phyloP scores from a whole-genome alignment of 257 asterid genomes.

The Ballota nigra region DNA sequence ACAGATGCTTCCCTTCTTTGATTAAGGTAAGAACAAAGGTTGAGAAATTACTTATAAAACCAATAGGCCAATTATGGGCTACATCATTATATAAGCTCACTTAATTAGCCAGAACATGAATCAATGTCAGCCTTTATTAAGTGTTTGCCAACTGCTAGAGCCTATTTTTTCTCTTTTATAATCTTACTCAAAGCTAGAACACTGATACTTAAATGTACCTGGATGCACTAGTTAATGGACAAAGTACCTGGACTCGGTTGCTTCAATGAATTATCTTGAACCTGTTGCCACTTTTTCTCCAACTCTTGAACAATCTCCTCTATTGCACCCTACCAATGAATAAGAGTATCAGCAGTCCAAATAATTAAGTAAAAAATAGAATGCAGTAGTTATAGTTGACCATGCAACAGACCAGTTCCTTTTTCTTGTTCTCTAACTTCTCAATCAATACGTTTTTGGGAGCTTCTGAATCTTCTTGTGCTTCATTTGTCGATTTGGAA shows the following conservation, averaged over 20 bases:
- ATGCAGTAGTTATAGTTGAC: conserved; percentile 6
- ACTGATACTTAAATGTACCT: not conserved
- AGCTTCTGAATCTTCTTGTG: conserved; percentile 49
- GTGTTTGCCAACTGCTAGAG: conserved; percentile 1
- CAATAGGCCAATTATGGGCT: not conserved
- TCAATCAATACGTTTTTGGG: conserved; percentile 41
- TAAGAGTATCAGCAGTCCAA: conserved; percentile 10
- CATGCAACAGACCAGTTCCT: conserved; percentile 57
- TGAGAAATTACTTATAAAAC: not conserved
- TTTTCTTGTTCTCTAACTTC: conserved; percentile 71
- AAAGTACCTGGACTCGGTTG: conserved; percentile 81
- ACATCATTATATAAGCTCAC: not conserved
- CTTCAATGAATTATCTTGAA: conserved; percentile 72
- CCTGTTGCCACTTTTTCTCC: conserved; percentile 66
- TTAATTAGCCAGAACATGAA: not conserved
- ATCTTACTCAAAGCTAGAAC: not conserved
- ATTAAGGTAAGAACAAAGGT: not conserved
- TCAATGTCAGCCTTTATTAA: not conserved
- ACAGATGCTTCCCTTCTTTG: not conserved
- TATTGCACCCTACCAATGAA: conserved; percentile 49
- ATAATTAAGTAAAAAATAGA: not conserved
- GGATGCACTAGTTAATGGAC: conserved; percentile 6
- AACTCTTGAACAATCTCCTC: conserved; percentile 59
- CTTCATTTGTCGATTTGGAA: conserved; percentile 31
- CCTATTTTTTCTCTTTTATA: not conserved